Evolutionary conservation across 129 eudicot species (phyloP), one percentile per base, ranked within the genome.

Genomic region (Heracleum sosnowskyi): DNA sequence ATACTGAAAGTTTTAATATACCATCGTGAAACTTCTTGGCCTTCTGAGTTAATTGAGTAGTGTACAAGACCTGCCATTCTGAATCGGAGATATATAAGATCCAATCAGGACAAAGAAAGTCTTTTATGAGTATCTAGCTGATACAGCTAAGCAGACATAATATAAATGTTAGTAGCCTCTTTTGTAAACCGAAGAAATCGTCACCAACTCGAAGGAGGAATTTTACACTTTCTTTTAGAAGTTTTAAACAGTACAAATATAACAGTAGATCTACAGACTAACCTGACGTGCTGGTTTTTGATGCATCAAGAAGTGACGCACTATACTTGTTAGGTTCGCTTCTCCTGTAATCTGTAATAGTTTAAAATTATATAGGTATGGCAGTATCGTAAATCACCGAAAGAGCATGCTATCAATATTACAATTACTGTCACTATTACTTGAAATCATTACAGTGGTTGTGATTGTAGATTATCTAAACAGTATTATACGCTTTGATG

Each of bases 51-150:
- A 95, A 26, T 75, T 95, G 97, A 73, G 94, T 81, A 68, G 92
- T 95, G 89, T 95, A 95, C 81, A 95, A 80, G 76, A 88, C 96
- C 90, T 88, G 84, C 99, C 99, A 95, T 81, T 91, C 99, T 95
- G 46, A 53, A 76, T n/a, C 29, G 76, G 79, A 72, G 63, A 77
- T 73, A 57, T 16, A 70, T 49, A 46, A 64, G 46, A 80, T 42
- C 73, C 17, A 78, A 57, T 18, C 24, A 57, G 45, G 40, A 49
- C 8, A 73, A 73, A 73, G 73, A 36, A 82, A 47, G 63, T 39
- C 34, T 26, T 17, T 31, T n/a, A 68, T 36, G n/a, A 40, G 44
- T 42, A 73, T 72, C 33, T 24, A 55, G 11, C 28, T 26, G 34
- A 44, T 73, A 73, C 31, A 66, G 17, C 20, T 49, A 39, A 5